Evolutionary conservation across 441 rosid genomes (phyloP), one percentile per base, ranked within the genome.

Genomic region (Viola pubescens): DNA sequence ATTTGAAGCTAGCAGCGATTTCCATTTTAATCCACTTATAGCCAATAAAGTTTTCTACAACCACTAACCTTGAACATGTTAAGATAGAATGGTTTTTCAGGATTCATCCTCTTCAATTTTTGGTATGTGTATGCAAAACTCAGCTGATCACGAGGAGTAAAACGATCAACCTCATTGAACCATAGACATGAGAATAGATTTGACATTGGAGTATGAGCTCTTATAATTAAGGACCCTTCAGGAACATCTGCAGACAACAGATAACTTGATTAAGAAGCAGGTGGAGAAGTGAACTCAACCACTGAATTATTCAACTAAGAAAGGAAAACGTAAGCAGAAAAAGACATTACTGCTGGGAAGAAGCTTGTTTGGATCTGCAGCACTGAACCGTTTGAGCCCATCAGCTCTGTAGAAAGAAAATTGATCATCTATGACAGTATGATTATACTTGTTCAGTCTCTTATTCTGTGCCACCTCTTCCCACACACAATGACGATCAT

Each of bases 191-290:
- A 94, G 66, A 94, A 94, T 64, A 94, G 72, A 67, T 94, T 94
- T 9, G 99, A 88, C 99, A 94, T 86, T 3, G 97, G 99, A 41
- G 97, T 90, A 76, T 94, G 99, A 0, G 96, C 99, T 67, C 97
- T 75, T 12, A 88, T 85, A 37, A 94, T 94, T 63, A 94, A 82
- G 57, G 97, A 90, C 10, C 99, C 99, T 77, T 88, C 99, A 7
- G 99, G 99, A 51, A 94, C 99, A 86, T 94, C 99, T 94, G 81
- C 46, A 61, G 42, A 58, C 52, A 60, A 51, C 37, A 62, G 12
- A 46, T 48, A 45, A 54, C 8, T 10, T 52, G 19, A 14, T 11
- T 9, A 3, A 62, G 10, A 14, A 26, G 34, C 34, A 26, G 34
- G 34, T 26, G 34, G 34, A 26, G 34, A 46, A 11, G 11, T 40